Conservation (phyloP, 345 rosid genomes). For the Hibiscus tridactylites region DNA sequence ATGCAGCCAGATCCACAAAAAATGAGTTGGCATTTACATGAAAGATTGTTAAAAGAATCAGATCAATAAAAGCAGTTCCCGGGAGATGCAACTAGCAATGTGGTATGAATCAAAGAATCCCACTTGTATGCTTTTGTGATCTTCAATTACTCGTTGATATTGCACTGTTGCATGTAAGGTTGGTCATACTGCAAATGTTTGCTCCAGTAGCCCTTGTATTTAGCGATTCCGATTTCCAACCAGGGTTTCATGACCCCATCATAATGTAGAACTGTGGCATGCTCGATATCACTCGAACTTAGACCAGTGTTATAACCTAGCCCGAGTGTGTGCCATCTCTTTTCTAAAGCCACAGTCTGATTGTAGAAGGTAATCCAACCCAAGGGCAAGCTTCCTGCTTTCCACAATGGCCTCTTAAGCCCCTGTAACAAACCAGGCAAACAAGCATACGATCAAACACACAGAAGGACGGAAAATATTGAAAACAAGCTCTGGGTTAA, state of each 20-base stretch:
- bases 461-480: background rate
- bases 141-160: constrained; percentile 44
- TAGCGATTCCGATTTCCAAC: constrained; percentile 72
- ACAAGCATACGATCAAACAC: background rate
- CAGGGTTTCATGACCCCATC: constrained; percentile 95
- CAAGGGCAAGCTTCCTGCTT: constrained; percentile 74
- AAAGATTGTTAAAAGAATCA: constrained; percentile 24
- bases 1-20: constrained; percentile 15
- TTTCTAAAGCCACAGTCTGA: constrained; percentile 58
- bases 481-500: background rate
- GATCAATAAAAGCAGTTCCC: constrained; percentile 15
- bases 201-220: constrained; percentile 75
- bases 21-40: constrained; percentile 32
- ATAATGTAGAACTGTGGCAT: constrained; percentile 73
- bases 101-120: constrained; percentile 7
- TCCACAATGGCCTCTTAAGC: constrained; percentile 55
- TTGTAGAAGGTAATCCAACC: constrained; percentile 86
- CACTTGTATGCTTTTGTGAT: background rate
- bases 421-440: constrained; percentile 36
- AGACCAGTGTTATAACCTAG: constrained; percentile 62
- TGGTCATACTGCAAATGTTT: constrained; percentile 43
- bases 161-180: constrained; percentile 57
- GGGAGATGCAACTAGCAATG: background rate
- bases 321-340: constrained; percentile 73
- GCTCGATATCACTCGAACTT: constrained; percentile 36